A percentile compares a stretch with the other conserved stretches of the same genome.
Evolutionary conservation across 2,329 filamentous ascomycete genomes (phyloP).

Genomic region (Didymella sp.): DNA sequence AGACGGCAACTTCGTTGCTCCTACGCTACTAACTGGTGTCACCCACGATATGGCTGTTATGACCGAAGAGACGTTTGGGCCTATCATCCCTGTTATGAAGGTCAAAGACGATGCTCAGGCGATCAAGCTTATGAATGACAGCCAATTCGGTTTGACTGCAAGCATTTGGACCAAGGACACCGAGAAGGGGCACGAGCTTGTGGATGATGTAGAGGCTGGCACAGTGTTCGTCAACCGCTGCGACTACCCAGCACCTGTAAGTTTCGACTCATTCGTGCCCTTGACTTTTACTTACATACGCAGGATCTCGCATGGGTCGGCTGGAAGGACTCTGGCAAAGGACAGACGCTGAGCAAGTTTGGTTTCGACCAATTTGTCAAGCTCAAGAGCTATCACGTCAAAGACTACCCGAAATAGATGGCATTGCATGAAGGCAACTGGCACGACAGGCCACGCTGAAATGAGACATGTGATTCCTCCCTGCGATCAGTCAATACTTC

Average conservation of each 20-base stretch:
- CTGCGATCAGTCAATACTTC: conserved; percentile 10
- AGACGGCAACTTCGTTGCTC: conserved; percentile 88
- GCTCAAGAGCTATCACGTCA: conserved; percentile 94
- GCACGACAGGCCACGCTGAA: conserved; percentile 20
- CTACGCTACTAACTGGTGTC: conserved; percentile 80
- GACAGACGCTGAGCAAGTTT: conserved; percentile 85
- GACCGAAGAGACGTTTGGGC: conserved; percentile 94
- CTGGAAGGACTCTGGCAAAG: conserved; percentile 96
- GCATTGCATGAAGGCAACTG: conserved; percentile 16
- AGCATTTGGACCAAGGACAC: conserved; percentile 96
- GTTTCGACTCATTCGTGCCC: conserved; percentile 48
- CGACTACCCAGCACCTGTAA: conserved; percentile 88
- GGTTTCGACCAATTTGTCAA: conserved; percentile 97
- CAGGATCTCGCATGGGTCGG: conserved; percentile 95
- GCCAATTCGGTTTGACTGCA: conserved; percentile 92
- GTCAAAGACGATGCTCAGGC: conserved; percentile 84
- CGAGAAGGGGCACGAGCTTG: conserved; percentile 74
- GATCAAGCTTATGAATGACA: conserved; percentile 88
- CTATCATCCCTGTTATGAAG: conserved; percentile 88
- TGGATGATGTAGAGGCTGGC: conserved; percentile 84
- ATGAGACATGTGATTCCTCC: conserved; percentile 27
- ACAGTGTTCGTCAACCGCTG: conserved; percentile 96
- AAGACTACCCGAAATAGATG: conserved; percentile 70
- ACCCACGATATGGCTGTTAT: conserved; percentile 86
- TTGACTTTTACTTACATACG: conserved; percentile 18